phyloP scores from a whole-genome alignment of 176 grass and related monocot genomes.

The Lolium multiflorum region DNA sequence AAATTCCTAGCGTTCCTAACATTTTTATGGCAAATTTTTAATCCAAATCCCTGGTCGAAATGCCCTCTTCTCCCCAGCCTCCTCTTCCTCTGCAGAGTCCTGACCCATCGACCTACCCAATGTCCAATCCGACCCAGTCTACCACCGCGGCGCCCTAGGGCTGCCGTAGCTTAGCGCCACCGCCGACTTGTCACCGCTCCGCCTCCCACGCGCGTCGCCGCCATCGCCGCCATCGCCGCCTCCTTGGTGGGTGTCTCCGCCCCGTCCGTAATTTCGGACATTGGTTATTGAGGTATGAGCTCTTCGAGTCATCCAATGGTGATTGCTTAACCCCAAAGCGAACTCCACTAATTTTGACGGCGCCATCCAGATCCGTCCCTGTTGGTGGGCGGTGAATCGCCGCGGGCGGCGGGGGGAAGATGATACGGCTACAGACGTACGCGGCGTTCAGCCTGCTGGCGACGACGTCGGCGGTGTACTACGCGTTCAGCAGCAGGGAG shows the following conservation, averaged over 20 bases:
- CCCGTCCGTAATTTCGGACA: slow-evolving; percentile 1
- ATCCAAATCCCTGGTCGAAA: neutral
- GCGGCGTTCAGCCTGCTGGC: slow-evolving; percentile 95
- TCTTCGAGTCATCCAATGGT: neutral
- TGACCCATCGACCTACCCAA: neutral
- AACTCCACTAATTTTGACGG: neutral
- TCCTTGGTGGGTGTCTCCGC: neutral
- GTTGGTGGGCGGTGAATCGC: neutral
- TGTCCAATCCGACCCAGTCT: neutral
- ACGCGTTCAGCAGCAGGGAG: slow-evolving; percentile 96
- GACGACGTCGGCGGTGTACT: slow-evolving; percentile 67
- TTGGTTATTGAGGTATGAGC: neutral
- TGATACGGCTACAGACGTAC: slow-evolving; percentile 89
- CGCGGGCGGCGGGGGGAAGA: slow-evolving; percentile 28
- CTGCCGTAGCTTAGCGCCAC: slow-evolving; percentile 3
- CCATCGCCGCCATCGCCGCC: neutral
- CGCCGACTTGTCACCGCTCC: neutral
- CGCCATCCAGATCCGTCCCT: neutral
- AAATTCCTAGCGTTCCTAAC: no score
- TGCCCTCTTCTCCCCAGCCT: neutral
- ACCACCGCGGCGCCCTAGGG: neutral
- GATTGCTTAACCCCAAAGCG: neutral
- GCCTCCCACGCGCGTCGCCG: neutral
- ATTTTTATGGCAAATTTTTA: no score
- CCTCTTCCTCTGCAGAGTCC: neutral